phyloP scores from a whole-genome alignment of 192 early-diverging fungal species.

The Entophlyctis luteolus region DNA sequence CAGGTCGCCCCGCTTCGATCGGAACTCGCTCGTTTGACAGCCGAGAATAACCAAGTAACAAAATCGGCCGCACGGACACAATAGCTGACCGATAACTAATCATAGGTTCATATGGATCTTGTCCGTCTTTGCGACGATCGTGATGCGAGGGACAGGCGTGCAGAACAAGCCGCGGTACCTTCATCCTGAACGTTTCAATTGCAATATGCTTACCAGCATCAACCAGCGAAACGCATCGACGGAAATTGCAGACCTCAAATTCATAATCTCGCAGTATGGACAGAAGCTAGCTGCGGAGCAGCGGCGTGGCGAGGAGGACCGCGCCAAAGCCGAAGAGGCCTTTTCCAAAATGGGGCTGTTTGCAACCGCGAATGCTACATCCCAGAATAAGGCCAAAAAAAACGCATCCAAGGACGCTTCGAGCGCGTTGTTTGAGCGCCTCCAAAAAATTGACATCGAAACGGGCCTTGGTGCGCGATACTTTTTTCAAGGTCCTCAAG shows the following conservation, averaged over 20 bases:
- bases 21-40: slow-evolving; percentile 40
- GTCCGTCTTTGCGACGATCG: slow-evolving; percentile 36
- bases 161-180: neutral
- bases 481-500: neutral
- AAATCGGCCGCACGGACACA: neutral
- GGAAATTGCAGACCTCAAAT: slow-evolving; percentile 41
- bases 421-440: slow-evolving; percentile 36
- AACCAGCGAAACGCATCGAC: slow-evolving; percentile 18
- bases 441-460: slow-evolving; percentile 57
- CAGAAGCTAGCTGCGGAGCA: slow-evolving; percentile 37
- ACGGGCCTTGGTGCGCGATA: slow-evolving; percentile 42
- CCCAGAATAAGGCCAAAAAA: neutral
- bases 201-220: slow-evolving; percentile 1
- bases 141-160: slow-evolving; percentile 28
- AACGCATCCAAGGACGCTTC: neutral
- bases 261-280: slow-evolving; percentile 44
- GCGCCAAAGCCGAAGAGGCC: slow-evolving; percentile 40
- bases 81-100: neutral
- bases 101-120: slow-evolving; percentile 43
- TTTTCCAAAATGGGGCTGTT: slow-evolving; percentile 34
- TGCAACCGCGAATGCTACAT: neutral
- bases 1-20: slow-evolving; percentile 39
- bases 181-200: neutral
- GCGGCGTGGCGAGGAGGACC: slow-evolving; percentile 32
- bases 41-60: slow-evolving; percentile 41